phyloP scores from a whole-genome alignment of 1,139 yeast genomes.

The Zygoascus hellenicus region DNA sequence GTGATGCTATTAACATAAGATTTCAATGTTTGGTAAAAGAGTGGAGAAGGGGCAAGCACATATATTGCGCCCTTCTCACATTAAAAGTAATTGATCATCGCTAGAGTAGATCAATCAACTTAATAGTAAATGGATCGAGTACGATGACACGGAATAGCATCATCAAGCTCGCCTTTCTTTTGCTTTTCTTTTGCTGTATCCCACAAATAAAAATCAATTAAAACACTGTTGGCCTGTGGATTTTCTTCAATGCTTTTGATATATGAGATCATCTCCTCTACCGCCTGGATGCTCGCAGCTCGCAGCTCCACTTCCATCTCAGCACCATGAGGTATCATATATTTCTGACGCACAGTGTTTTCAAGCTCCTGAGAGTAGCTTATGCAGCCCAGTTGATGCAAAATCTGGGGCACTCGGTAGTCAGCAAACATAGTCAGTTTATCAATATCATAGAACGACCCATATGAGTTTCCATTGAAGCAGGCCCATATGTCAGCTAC shows the following conservation, averaged over 20 bases:
- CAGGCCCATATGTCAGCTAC: conserved; percentile 43
- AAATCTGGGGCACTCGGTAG: conserved; percentile 42
- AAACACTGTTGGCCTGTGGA: conserved; percentile 17
- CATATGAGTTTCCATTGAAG: conserved; percentile 34
- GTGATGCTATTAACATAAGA: too few relatives aligned
- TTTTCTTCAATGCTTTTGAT: conserved; percentile 24
- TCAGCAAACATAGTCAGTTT: conserved; percentile 43
- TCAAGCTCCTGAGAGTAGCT: conserved; percentile 30
- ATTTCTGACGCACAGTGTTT: conserved; percentile 19
- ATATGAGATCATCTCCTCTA: conserved; percentile 32
- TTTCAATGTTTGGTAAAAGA: too few relatives aligned
- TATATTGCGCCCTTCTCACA: too few relatives aligned
- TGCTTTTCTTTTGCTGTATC: conserved; percentile 40
- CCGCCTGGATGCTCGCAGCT: conserved; percentile 40
- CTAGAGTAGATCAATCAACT: too few relatives aligned
- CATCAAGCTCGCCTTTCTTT: conserved; percentile 16
- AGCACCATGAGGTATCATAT: conserved; percentile 28
- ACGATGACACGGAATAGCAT: conserved; percentile 35
- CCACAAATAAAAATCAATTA: conserved; percentile 41
- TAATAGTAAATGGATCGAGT: conserved; percentile 37
- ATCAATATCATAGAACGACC: conserved; percentile 37
- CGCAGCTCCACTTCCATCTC: conserved; percentile 37
- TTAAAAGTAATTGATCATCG: too few relatives aligned
- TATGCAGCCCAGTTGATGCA: conserved; percentile 35
- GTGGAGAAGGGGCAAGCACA: too few relatives aligned